These are phyloP conservation scores for Sclerotinia trifoliorum DNA, from an alignment of 2,329 filamentous ascomycete species.

Conservation along the genomic window DNA sequence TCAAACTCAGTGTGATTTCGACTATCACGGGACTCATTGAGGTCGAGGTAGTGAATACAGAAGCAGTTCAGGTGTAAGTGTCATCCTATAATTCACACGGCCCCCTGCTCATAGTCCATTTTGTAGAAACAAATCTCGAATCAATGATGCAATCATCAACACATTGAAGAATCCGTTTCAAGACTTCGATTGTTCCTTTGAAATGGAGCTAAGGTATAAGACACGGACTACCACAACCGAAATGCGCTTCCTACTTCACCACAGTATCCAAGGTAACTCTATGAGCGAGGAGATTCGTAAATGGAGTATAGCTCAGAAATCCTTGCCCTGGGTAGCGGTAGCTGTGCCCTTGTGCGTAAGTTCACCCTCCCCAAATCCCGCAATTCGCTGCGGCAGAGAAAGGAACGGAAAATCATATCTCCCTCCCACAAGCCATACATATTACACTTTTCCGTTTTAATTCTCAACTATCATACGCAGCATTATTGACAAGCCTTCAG, in stretches of 20 bases:
- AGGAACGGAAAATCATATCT: background rate
- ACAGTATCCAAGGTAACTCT: constrained; percentile 32
- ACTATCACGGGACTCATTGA: constrained; percentile 19
- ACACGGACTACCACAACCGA: constrained; percentile 7
- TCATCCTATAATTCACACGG: background rate
- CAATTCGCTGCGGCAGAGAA: background rate
- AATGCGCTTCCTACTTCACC: constrained; percentile 36
- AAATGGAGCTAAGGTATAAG: constrained; percentile 22
- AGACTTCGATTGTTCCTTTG: constrained; percentile 31
- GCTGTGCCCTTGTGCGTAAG: constrained; percentile 36
- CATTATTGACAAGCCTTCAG: background rate
- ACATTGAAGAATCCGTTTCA: constrained; percentile 20
- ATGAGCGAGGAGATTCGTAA: constrained; percentile 30
- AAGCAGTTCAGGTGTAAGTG: constrained; percentile 29
- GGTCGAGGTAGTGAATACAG: constrained; percentile 27
- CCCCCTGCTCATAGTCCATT: background rate
- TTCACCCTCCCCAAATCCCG: background rate
- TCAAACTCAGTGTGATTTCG: constrained; percentile 31
- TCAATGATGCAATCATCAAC: constrained; percentile 29
- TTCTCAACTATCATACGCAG: background rate
- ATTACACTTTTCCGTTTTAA: background rate
- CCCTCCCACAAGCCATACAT: background rate
- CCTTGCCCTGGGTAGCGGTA: constrained; percentile 41
- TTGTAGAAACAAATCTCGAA: constrained; percentile 28
- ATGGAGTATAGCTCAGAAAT: constrained; percentile 37